Evolutionary conservation across 1,284 basidiomycete genomes (phyloP), one percentile per base, ranked within the genome.

Genomic region (Apiotrichum domesticum): DNA sequence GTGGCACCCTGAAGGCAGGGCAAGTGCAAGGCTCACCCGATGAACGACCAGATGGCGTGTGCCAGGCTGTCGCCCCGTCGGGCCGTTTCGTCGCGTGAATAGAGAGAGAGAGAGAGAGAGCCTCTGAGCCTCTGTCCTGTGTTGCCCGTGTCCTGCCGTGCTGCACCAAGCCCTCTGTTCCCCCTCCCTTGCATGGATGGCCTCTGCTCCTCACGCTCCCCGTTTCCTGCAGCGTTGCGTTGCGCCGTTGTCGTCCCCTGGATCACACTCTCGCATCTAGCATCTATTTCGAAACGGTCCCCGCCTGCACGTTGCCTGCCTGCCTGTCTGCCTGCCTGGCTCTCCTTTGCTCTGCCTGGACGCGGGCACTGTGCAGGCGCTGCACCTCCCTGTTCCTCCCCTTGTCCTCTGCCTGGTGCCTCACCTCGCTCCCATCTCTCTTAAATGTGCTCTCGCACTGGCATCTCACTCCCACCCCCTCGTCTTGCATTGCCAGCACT

Each of bases 221-320:
- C 46, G 46, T 47, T 47, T 47, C 34, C 46, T 47, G 7, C 34
- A n/a, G 35, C 34, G 46, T 47, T 37, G 46, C 47, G 6, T 51
- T 9, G 48, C 40, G 41, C 34, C 40, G 41, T 52, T 46, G 43
- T 14, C 32, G n/a, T 11, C 44, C 43, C 43, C 35, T 40, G 35
- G 35, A 13, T 32, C 52, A 42, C 21, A 21, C 21, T 21, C 21
- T 21, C 21, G 21, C 21, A 21, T 21, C 8, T 54, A 39, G 52
- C 52, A 54, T 54, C 55, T 52, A 54, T 54, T 52, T 51, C 60
- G 59, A 61, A 61, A 61, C 59, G 41, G 47, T 61, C 56, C 59
- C 59, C 54, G 46, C 59, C 53, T 46, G 29, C 47, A 29, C 35
- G 35, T 21, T 21, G 21, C 21, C 21, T 21, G 21, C 21, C 21